Evolutionary conservation across 2,329 filamentous ascomycete genomes (phyloP).

Genomic region (Exserohilum rostratum): DNA sequence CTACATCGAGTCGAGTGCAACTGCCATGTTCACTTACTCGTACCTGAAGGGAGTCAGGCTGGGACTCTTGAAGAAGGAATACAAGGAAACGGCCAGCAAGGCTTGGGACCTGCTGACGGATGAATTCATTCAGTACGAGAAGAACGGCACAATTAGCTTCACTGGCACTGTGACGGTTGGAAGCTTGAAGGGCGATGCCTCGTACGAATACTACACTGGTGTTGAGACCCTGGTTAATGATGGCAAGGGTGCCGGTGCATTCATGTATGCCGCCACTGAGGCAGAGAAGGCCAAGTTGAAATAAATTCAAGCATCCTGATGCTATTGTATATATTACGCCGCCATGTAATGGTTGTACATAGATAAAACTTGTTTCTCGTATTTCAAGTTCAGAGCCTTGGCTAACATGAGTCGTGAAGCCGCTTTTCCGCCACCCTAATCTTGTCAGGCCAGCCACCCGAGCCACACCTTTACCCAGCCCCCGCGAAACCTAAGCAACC

Average conservation of each 20-base stretch:
- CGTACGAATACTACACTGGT: constrained; percentile 55
- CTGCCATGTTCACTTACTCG: constrained; percentile 56
- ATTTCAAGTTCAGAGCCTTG: background rate
- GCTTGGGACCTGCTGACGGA: constrained; percentile 54
- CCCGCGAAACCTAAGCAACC: background rate
- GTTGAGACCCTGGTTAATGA: constrained; percentile 46
- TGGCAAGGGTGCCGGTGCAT: constrained; percentile 51
- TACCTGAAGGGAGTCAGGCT: constrained; percentile 45
- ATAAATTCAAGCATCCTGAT: background rate
- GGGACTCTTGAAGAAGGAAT: constrained; percentile 43
- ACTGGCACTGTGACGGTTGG: constrained; percentile 61
- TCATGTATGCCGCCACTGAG: constrained; percentile 49
- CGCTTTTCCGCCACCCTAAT: background rate
- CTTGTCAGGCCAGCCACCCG: background rate
- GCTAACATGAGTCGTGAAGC: background rate
- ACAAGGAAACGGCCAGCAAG: constrained; percentile 49
- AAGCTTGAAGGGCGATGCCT: constrained; percentile 57
- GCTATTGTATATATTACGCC: constrained; percentile 7
- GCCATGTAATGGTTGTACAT: background rate
- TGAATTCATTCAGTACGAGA: constrained; percentile 54
- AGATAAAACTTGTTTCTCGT: background rate
- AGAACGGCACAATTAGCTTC: constrained; percentile 57
- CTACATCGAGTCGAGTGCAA: constrained; percentile 66
- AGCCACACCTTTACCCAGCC: no score
- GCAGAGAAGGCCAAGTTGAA: constrained; percentile 29